Evolutionary conservation across 768 basidiomycete genomes (phyloP).

Genomic region (Collybia mongolica): DNA sequence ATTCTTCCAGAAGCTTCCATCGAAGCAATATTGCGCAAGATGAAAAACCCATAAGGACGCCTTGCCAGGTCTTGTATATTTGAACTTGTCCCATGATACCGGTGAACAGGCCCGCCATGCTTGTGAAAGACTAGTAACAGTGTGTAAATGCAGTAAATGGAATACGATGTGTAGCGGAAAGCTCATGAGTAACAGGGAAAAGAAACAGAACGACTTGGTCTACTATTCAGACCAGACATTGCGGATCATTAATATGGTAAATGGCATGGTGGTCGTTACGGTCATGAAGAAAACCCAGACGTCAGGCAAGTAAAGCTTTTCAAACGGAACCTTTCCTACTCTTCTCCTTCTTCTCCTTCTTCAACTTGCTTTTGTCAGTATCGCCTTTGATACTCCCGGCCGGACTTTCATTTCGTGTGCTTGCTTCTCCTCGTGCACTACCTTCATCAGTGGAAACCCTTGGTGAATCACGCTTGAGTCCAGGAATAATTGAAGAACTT

Average conservation of each 20-base stretch:
- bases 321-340: conserved; percentile 39
- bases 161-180: conserved; percentile 3
- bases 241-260: conserved; percentile 9
- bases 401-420: conserved; percentile 51
- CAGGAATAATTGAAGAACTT: conserved; percentile 51
- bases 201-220: not conserved
- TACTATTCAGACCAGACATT: not conserved
- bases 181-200: conserved; percentile 1
- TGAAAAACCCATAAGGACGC: conserved; percentile 1
- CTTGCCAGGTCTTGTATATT: conserved; percentile 9
- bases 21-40: not conserved
- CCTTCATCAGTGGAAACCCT: conserved; percentile 46
- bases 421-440: conserved; percentile 39
- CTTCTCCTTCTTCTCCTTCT: conserved; percentile 63
- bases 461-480: conserved; percentile 52
- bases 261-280: conserved; percentile 25
- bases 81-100: not conserved
- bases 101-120: too few species aligned
- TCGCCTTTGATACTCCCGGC: conserved; percentile 52
- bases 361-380: conserved; percentile 46
- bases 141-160: conserved; percentile 2
- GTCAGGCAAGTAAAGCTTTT: conserved; percentile 9
- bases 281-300: conserved; percentile 12
- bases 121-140: not conserved
- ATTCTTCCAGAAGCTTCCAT: conserved; percentile 10